Evolutionary conservation across 2,329 filamentous ascomycete genomes (phyloP), one percentile per base, ranked within the genome.

Genomic region (Biscogniauxia mediterranea): DNA sequence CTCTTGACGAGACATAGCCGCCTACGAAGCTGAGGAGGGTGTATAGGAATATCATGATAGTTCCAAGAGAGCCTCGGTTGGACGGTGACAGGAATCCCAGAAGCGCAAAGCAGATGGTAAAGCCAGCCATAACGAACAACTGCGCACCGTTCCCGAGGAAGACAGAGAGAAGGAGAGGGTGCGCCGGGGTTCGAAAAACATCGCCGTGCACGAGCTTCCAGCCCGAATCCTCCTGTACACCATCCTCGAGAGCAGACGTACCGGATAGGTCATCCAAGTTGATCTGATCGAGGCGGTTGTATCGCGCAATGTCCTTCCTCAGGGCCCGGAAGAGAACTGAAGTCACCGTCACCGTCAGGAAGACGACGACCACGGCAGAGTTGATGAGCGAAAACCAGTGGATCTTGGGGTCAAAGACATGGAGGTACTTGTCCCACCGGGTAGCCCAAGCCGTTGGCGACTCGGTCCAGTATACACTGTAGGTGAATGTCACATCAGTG

Each of bases 381-480:
- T 97, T 97, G 78, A 98, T 91, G 55, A 99, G 87, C 62, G 93
- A 97, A 80, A 98, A 97, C 95, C 95, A 99, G 77, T 99, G 95
- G 70, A 99, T 98, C 81, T 95, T 96, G 57, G 95, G 93, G 75
- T 98, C 93, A 73, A 93, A 96, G 28, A 99, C 94, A 72, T 98
- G 94, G 42, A 99, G 84, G 74, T 98, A 98, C 78, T 97, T 98
- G 82, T 99, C 95, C 95, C 95, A 99, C 66, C 95, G 87, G 13
- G 95, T 99, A 26, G 95, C 95, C 89, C 96, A 99, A 1, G 90
- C 91, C 1, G 93, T 98, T 0, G 83, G 73, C 0, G 93, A 97
- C 67, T 88, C 86, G 60, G 84, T 85, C 95, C 95, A 99, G 77
- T 89, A 90, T 15, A 98, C 92, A 67, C 90, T 92, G 79, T 99